Base-by-base conservation (phyloP, 2,329 filamentous ascomycete genomes). In the Cryphonectria nitschkei region DNA sequence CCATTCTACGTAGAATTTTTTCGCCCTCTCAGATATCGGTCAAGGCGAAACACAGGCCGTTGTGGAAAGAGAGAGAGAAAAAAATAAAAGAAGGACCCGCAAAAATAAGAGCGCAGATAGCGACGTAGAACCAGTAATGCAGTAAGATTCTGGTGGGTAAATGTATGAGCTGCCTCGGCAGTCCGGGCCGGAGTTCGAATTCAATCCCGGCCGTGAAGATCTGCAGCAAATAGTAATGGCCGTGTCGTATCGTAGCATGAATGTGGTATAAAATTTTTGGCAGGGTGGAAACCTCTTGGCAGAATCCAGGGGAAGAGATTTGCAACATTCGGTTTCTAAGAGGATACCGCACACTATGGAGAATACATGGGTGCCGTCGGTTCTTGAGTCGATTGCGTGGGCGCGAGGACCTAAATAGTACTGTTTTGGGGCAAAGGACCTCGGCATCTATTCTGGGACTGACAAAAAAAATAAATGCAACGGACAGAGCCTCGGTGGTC, bases 401-500 rank as follows among this genome's bases (percentile, higher is more conserved):
- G 26, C 13, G 52, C 52, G 26, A 29, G 52, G 26, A 32, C 13
- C 26, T 29, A 1, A 22, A 14, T 16, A 32, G 11, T 32, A 32
- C 19, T 32, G 19, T 32, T 50, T n/a, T 14, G 34, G 26, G 13
- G 26, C 14, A 58, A 32, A 16, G 8, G 64, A 68, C 70, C 70
- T 70, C 68, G 70, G 70, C 64, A 70, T 62, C 22, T 46, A 52
- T 37, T 52, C 32, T 26, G 29, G 52, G 64, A 29, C 46, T 70
- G 26, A 64, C 56, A 66, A 39, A 39, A 39, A 39, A 39, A 39
- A 8, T 68, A 41, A 69, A 65, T 34, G 13, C 54, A 61, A 22
- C 22, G 11, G 14, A 13, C 22, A 26, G 56, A 72, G 67, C 70
- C 70, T 72, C 70, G 70, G 70, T 60, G 68, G 41, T 19, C 39